phyloP scores from a whole-genome alignment of 2,329 filamentous ascomycete genomes.

The Xylaria sp. region DNA sequence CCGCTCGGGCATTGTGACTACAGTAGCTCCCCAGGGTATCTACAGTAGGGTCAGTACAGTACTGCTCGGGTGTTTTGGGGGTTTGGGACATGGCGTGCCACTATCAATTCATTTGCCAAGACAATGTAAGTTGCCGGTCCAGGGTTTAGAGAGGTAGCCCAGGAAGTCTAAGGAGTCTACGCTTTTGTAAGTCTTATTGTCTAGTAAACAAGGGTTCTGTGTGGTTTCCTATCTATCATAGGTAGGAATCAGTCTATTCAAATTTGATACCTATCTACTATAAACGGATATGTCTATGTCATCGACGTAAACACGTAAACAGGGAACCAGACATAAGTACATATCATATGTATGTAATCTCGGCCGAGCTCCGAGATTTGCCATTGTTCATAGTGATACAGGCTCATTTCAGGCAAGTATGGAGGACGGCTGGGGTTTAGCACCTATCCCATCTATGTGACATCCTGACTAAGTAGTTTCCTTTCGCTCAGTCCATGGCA shows the following conservation, averaged over 20 bases:
- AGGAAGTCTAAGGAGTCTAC: neutral
- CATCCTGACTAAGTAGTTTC: neutral
- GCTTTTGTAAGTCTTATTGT: neutral
- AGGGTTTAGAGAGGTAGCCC: too few species aligned
- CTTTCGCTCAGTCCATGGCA: conserved; percentile 4
- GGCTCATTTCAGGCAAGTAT: conserved; percentile 8
- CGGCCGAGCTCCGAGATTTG: neutral
- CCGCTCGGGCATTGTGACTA: neutral
- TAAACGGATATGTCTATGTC: neutral
- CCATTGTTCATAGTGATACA: neutral
- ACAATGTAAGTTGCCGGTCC: conserved; percentile 26
- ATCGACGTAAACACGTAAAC: neutral
- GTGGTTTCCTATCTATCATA: neutral
- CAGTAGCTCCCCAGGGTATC: too few species aligned
- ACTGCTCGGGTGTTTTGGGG: too few species aligned
- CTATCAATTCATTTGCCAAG: conserved; percentile 19
- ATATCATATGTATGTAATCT: neutral
- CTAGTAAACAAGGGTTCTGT: neutral
- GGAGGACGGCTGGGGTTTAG: conserved; percentile 4
- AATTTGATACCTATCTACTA: neutral
- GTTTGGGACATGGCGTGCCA: conserved; percentile 17
- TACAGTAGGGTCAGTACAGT: too few species aligned
- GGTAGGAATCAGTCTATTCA: neutral
- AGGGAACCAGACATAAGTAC: neutral
- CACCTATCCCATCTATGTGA: conserved; percentile 13